Percentiles rank a stretch among this genome's conserved stretches.
phyloP scores from a whole-genome alignment of 352 stramenopile species.

The Globisporangium nodosum region DNA sequence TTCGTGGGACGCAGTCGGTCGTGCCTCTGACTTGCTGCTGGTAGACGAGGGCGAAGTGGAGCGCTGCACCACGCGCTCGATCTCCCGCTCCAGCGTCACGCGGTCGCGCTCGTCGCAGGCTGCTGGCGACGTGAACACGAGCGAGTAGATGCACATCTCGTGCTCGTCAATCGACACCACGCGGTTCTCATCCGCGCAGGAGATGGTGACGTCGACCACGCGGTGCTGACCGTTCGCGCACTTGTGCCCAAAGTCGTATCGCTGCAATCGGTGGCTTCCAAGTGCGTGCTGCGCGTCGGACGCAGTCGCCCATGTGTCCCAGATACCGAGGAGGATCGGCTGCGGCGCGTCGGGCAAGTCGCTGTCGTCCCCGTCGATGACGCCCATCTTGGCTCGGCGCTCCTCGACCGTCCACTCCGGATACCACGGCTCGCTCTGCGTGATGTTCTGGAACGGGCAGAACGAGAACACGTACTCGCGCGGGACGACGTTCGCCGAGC shows the following conservation, averaged over 20 bases:
- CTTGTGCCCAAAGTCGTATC: slow-evolving; percentile 75
- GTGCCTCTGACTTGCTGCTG: not conserved
- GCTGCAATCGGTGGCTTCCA: slow-evolving; percentile 19
- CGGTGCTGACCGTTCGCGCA: slow-evolving; percentile 85
- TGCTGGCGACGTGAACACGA: slow-evolving; percentile 71
- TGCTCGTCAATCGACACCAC: slow-evolving; percentile 86
- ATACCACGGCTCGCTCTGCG: slow-evolving; percentile 64
- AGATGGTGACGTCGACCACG: slow-evolving; percentile 60
- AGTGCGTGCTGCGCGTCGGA: slow-evolving; percentile 15
- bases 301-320: slow-evolving; percentile 51
- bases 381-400: slow-evolving; percentile 28
- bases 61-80: slow-evolving; percentile 7
- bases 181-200: slow-evolving; percentile 69
- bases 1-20: slow-evolving; percentile 2
- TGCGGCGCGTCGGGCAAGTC: slow-evolving; percentile 20
- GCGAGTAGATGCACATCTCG: slow-evolving; percentile 88
- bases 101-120: slow-evolving; percentile 33
- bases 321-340: slow-evolving; percentile 49
- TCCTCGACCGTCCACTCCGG: slow-evolving; percentile 43
- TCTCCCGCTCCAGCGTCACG: slow-evolving; percentile 6
- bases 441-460: slow-evolving; percentile 81
- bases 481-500: slow-evolving; percentile 69
- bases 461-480: slow-evolving; percentile 55
- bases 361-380: slow-evolving; percentile 10
- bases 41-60: not conserved